phyloP scores from a whole-genome alignment of 257 asterid genomes.

The Forsythia suspensa region DNA sequence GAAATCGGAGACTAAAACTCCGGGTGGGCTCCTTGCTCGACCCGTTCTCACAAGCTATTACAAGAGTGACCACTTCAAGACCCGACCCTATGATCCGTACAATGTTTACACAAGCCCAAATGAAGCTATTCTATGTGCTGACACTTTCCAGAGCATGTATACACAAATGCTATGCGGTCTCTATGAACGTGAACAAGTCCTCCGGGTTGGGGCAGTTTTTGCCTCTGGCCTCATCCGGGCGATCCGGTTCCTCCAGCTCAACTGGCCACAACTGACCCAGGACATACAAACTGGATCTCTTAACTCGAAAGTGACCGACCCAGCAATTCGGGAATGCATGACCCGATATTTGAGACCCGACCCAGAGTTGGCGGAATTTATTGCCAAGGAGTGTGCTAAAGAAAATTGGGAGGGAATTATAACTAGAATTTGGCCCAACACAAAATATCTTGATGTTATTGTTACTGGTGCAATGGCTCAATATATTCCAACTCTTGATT shows the following conservation, averaged over 20 bases:
- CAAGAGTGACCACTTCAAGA: conserved; percentile 96
- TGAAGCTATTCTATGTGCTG: conserved; percentile 87
- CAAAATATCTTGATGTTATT: conserved; percentile 81
- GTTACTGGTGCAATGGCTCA: conserved; percentile 99
- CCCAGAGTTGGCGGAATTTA: conserved; percentile 57
- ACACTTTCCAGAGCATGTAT: conserved; percentile 96
- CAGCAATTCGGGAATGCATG: conserved; percentile 52
- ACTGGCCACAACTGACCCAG: conserved; percentile 56
- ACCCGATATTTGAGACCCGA: conserved; percentile 40
- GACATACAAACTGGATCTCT: conserved; percentile 75
- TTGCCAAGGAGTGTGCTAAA: conserved; percentile 48
- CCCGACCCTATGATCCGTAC: conserved; percentile 91
- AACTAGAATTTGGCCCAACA: conserved; percentile 87
- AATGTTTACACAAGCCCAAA: conserved; percentile 94
- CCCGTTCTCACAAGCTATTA: conserved; percentile 98
- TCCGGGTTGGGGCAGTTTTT: conserved; percentile 91
- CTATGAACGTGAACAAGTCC: conserved; percentile 78
- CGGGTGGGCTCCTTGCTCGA: conserved; percentile 90
- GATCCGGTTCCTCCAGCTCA: conserved; percentile 87
- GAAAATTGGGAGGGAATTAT: conserved; percentile 86
- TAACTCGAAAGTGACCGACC: conserved; percentile 54
- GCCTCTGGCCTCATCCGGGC: conserved; percentile 99
- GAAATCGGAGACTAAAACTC: conserved; percentile 84
- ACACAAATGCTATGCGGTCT: conserved; percentile 96
- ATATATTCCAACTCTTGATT: conserved; percentile 87